Evolutionary conservation across 352 stramenopile species (phyloP).

Genomic region (Phytophthora capsici): DNA sequence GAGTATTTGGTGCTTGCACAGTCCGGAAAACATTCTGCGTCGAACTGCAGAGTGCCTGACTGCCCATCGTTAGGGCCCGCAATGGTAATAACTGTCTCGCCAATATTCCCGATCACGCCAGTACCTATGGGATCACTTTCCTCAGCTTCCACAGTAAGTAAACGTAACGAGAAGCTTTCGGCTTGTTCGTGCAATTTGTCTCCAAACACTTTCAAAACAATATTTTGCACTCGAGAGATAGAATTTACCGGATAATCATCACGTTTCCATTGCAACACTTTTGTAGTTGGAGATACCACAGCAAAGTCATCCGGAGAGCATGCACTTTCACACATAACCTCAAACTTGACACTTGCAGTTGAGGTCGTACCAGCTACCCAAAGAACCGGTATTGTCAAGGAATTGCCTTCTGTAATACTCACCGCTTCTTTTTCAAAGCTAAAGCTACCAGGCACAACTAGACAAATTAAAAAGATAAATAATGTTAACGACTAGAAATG

Average conservation of each 20-base stretch:
- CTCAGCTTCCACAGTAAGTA: constrained; percentile 39
- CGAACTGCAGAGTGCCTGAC: constrained; percentile 62
- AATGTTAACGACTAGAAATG: neutral
- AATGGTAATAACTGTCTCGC: constrained; percentile 58
- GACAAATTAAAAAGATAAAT: neutral
- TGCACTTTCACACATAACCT: constrained; percentile 53
- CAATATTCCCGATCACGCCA: constrained; percentile 49
- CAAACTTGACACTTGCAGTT: constrained; percentile 47
- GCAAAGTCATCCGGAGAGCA: constrained; percentile 50
- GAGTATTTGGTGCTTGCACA: constrained; percentile 59
- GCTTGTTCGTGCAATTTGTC: constrained; percentile 59
- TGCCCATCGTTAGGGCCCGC: constrained; percentile 64
- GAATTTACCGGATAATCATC: constrained; percentile 20
- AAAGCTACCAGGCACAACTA: constrained; percentile 63
- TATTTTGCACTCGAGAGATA: constrained; percentile 40
- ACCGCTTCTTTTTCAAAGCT: constrained; percentile 52
- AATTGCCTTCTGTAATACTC: constrained; percentile 39
- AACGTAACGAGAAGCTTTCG: constrained; percentile 57
- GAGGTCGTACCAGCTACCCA: constrained; percentile 68
- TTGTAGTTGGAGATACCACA: constrained; percentile 37
- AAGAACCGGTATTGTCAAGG: constrained; percentile 55
- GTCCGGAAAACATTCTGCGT: constrained; percentile 69
- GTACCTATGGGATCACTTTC: constrained; percentile 31
- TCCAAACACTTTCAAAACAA: constrained; percentile 47
- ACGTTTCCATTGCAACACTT: constrained; percentile 55